Percentiles rank a stretch among this genome's conserved stretches.
Conservation (phyloP, 345 rosid genomes). For the Brassica carinata region DNA sequence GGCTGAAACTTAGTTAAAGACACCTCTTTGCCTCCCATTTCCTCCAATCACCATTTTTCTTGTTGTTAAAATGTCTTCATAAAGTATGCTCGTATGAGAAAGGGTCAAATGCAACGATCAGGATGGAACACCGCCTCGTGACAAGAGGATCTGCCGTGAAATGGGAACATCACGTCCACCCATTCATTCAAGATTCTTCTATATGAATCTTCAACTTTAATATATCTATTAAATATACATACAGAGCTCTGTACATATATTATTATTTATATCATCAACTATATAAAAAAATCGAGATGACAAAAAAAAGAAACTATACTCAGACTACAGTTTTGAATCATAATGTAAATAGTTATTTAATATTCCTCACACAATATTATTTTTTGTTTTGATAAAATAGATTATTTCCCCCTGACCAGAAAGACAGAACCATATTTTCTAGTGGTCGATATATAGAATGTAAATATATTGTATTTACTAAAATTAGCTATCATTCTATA, state of each 20-base stretch:
- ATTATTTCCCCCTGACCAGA: not conserved
- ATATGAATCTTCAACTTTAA: constrained; percentile 27
- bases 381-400: not conserved
- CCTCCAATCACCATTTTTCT: constrained; percentile 29
- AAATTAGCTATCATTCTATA: no score
- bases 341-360: not conserved
- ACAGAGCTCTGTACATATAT: not conserved
- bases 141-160: constrained; percentile 36
- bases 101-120: constrained; percentile 14
- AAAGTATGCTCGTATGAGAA: not conserved
- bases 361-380: not conserved
- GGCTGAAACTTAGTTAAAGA: constrained; percentile 18
- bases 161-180: constrained; percentile 36
- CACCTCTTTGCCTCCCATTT: constrained; percentile 34
- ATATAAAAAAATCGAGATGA: not conserved
- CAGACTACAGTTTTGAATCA: not conserved
- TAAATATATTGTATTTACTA: not conserved
- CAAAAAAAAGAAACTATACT: not conserved
- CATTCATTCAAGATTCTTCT: constrained; percentile 28
- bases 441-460: not conserved
- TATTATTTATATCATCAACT: not conserved
- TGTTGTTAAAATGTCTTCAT: not conserved
- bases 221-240: not conserved
- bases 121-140: constrained; percentile 20
- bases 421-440: not conserved